A percentile compares a stretch with the other conserved stretches of the same genome.
phyloP scores from a whole-genome alignment of 2,329 filamentous ascomycete genomes.

The Trichoderma asperellum region DNA sequence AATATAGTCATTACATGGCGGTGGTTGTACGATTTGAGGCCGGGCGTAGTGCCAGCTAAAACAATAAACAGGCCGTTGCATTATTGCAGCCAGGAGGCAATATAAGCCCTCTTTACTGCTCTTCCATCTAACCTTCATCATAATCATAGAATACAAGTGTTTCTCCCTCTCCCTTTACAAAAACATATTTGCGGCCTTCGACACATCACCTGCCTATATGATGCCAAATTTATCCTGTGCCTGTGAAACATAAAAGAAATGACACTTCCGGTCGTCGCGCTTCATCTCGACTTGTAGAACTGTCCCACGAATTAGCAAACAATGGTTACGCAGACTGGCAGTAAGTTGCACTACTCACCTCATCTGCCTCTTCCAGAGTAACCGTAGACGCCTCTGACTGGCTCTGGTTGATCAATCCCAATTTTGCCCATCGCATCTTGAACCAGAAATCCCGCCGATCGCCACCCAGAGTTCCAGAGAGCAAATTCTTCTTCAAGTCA shows the following conservation, averaged over 20 bases:
- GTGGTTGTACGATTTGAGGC: neutral
- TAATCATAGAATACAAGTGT: neutral
- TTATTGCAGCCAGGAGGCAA: neutral
- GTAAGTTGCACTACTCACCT: constrained; percentile 47
- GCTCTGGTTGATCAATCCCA: constrained; percentile 73
- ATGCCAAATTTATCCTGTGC: neutral
- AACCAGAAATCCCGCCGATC: constrained; percentile 85
- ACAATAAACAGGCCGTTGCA: neutral
- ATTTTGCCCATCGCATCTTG: constrained; percentile 64
- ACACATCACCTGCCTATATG: neutral
- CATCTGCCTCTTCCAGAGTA: constrained; percentile 70
- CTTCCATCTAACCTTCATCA: neutral
- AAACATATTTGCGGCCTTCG: neutral
- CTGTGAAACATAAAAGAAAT: neutral
- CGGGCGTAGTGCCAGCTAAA: neutral
- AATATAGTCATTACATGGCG: neutral
- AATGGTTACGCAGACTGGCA: neutral
- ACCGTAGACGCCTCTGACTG: constrained; percentile 68
- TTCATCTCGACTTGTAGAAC: constrained; percentile 46
- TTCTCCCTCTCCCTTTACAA: neutral
- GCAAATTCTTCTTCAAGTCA: constrained; percentile 71
- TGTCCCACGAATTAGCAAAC: constrained; percentile 37
- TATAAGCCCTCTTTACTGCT: too few relatives aligned
- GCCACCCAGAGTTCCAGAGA: constrained; percentile 72
- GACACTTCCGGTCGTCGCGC: neutral